Base-by-base conservation (phyloP, 257 asterid species). In the Paulownia fortunei region DNA sequence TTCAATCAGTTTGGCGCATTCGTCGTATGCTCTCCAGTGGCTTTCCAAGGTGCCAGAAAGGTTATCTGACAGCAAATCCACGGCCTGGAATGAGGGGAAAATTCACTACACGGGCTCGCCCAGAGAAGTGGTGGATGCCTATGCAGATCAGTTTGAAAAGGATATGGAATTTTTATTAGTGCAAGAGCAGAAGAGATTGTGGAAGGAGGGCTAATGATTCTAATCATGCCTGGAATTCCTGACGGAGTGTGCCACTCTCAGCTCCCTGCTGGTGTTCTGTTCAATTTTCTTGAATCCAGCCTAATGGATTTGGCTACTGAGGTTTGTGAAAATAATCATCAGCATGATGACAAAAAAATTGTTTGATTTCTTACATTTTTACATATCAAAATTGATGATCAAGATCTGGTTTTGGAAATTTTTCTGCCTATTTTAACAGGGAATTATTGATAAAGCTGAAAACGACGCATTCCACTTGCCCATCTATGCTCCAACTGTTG, bases 161-260 rank as follows among this genome's bases (percentile, higher is more conserved):
- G 89, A 83, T 8, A 26, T 87, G 68, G 19, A 6, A 34, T 10
- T 6, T 85, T 87, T 37, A 24, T 87, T 0, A 54, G 44, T 27
- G 81, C 82, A 21, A 85, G 89, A 66, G 85, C 84, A 3, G 70
- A 72, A 34, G 89, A 88, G 73, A 74, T 82, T 26, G 80, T 79
- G 9, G 63, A 0, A 0, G 86, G 86, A 8, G 89, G 91, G 3
- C 27, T 88, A 2, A 16, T 85, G 76, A 30, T 74, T 8, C 21
- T 84, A 0, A 2, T 82, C 10, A 8, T 67, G 3, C 83, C 83
- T n/a, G 69, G 46, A 3, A 21, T 12, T 1, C 84, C 82, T 5
- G 64, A 39, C 4, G 78, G 60, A 2, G 6, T 36, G 4, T 6
- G 27, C 49, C 64, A 52, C 56, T 70, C 54, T 0, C 32, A 47